Evolutionary conservation across 1,284 basidiomycete species (phyloP), one percentile per base, ranked within the genome.

Genomic region (Marasmius oreades): DNA sequence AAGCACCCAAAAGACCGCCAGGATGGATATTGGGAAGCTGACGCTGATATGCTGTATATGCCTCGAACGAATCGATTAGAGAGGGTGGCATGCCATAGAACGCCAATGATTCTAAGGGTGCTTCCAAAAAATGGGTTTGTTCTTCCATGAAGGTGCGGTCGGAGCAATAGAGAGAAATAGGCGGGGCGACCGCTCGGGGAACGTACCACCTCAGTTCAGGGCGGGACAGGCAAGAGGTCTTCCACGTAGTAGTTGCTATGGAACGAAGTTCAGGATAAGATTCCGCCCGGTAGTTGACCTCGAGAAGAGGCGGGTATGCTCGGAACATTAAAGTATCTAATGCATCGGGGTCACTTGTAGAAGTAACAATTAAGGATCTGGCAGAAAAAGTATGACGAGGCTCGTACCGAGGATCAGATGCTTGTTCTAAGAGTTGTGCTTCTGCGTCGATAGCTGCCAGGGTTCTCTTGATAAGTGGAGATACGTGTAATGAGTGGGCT

Each of bases 81-180:
- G 81, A 76, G 8, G 82, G 80, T 1, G 95, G 85, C 20, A 96
- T 70, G n/a, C 97, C 97, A 69, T 93, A 98, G 23, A 99, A 70
- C 4, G 87, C 86, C 24, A 90, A 71, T 3, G 88, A 83, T 68
- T 94, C 88, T 43, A 87, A 62, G 8, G 90, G 86, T 5, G 80
- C 85, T 26, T 90, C 88, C 14, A 82, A 63, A 16, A 85, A 60
- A 26, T 79, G 79, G 10, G 79, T 72, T 69, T 92, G 86, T 36
- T 77, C 76, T 67, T 96, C 90, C 45, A 92, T 70, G 73, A 93
- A 97, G 4, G 86, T 83, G 46, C 93, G 85, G 66, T 94, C 84
- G 43, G 84, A 83, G 65, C 88, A 91, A 62, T 86, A 80, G 52
- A 92, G 74, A 36, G 84, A 73, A 61, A 96, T 88, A 0, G 90